Evolutionary conservation across 2,329 filamentous ascomycete genomes (phyloP), one percentile per base, ranked within the genome.

Genomic region (Biscogniauxia sp.): DNA sequence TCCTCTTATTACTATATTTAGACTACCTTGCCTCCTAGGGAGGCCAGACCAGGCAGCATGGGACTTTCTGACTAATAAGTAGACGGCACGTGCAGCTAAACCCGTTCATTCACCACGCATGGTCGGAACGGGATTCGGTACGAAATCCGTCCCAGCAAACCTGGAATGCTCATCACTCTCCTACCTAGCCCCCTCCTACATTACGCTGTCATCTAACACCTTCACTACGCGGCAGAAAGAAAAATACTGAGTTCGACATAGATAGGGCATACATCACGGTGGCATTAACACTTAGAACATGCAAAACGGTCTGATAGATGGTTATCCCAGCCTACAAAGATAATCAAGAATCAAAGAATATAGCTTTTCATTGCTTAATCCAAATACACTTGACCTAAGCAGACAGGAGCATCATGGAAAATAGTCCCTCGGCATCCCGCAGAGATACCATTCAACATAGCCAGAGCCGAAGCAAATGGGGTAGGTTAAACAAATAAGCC

Each of bases 301-400:
- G 19, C 51, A 55, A 26, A 53, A 37, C 2, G 20, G 50, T 23
- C 50, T 49, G 17, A 19, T n/a, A 32, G n/a, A 56, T 37, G 25
- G 15, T 5, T 52, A 2, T 50, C 11, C 20, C 20, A 58, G 58
- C 6, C 20, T 0, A 11, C 28, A 25, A 1, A 37, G 1, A 11
- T 19, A 50, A 32, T 41, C 28, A 57, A 66, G 56, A 51, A n/a
- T 59, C 51, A 62, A 66, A 70, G 59, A 68, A 69, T 61, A 66
- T 61, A 62, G 62, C 64, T 68, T 70, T 63, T 70, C 53, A 68
- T 72, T 71, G 69, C 64, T 64, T 69, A 62, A 53, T 60, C 56
- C 65, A 67, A 32, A 69, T 60, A 62, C 61, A 66, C 58, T 61
- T 57, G 56, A 57, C 52, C 49, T 59, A 50, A 37, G 55, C 54